phyloP scores from a whole-genome alignment of 2,329 filamentous ascomycete species.

The Pyrenochaeta sp. region DNA sequence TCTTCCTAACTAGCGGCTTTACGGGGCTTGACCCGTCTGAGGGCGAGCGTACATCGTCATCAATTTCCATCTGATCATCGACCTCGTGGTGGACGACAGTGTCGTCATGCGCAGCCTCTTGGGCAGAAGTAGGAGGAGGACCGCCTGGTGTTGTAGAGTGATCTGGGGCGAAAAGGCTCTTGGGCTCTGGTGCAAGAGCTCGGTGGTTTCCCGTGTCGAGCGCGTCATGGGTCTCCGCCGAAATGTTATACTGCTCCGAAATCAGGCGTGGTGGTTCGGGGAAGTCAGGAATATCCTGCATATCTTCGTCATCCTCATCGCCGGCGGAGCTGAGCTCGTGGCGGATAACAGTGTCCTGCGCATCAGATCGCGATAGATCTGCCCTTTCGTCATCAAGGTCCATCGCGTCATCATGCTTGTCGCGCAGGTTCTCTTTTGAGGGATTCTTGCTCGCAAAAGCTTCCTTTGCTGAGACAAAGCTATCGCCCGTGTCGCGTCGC shows the following conservation, averaged over 20 bases:
- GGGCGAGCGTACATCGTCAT: slow-evolving; percentile 66
- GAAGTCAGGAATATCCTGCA: slow-evolving; percentile 29
- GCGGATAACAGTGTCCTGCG: slow-evolving; percentile 37
- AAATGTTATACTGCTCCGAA: slow-evolving; percentile 45
- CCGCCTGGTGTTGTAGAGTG: slow-evolving; percentile 33
- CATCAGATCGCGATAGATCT: slow-evolving; percentile 28
- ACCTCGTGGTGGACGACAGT: slow-evolving; percentile 42
- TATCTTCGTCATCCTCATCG: slow-evolving; percentile 25
- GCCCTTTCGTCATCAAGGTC: slow-evolving; percentile 44
- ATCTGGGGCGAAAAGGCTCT: slow-evolving; percentile 25
- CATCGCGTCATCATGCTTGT: slow-evolving; percentile 35
- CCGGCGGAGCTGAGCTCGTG: slow-evolving; percentile 30
- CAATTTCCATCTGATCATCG: slow-evolving; percentile 53
- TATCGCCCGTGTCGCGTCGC: slow-evolving; percentile 51
- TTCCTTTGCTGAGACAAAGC: slow-evolving; percentile 60
- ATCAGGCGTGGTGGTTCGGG: slow-evolving; percentile 29
- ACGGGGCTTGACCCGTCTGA: slow-evolving; percentile 78
- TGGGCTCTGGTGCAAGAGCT: slow-evolving; percentile 33
- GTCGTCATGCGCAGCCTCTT: slow-evolving; percentile 35
- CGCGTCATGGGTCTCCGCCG: slow-evolving; percentile 43
- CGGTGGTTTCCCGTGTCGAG: slow-evolving; percentile 36
- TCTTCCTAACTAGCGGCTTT: slow-evolving; percentile 83
- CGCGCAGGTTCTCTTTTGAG: slow-evolving; percentile 36
- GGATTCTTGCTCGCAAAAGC: slow-evolving; percentile 45
- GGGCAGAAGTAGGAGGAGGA: slow-evolving; percentile 30